A percentile compares a stretch with the other conserved stretches of the same genome.
phyloP scores from a whole-genome alignment of 2,329 filamentous ascomycete genomes.

The Pleoardoris graminearum region DNA sequence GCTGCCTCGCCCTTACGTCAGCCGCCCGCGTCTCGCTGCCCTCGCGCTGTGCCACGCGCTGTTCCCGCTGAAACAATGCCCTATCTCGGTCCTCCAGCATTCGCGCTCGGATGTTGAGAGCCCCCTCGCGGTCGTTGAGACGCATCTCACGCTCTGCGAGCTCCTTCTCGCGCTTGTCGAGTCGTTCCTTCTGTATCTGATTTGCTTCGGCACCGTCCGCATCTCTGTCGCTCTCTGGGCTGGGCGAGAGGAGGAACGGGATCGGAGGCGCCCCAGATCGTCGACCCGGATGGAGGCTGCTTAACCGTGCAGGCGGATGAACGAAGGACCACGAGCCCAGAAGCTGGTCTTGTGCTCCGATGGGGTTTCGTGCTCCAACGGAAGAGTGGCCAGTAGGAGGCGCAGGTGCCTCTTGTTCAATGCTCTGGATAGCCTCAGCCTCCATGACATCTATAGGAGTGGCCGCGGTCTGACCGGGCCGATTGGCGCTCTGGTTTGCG shows the following conservation, averaged over 20 bases:
- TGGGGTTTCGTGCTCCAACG: not conserved
- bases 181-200: not conserved
- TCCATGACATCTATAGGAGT: not conserved
- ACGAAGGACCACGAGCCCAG: too few species aligned
- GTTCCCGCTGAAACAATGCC: not conserved
- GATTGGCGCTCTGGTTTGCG: not conserved
- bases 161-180: not conserved
- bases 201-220: not conserved
- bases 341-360: not conserved
- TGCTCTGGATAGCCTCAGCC: not conserved
- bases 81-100: not conserved
- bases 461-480: not conserved
- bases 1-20: slow-evolving; percentile 3
- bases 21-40: not conserved
- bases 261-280: not conserved
- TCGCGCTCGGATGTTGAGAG: not conserved
- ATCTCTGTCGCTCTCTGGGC: not conserved
- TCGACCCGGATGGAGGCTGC: not conserved
- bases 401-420: not conserved
- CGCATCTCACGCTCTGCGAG: not conserved
- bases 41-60: not conserved
- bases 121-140: not conserved
- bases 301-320: not conserved
- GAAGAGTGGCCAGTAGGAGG: not conserved
- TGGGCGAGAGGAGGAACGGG: not conserved